Conservation (phyloP, 2,329 filamentous ascomycete genomes). For the Thielaviopsis musarum region DNA sequence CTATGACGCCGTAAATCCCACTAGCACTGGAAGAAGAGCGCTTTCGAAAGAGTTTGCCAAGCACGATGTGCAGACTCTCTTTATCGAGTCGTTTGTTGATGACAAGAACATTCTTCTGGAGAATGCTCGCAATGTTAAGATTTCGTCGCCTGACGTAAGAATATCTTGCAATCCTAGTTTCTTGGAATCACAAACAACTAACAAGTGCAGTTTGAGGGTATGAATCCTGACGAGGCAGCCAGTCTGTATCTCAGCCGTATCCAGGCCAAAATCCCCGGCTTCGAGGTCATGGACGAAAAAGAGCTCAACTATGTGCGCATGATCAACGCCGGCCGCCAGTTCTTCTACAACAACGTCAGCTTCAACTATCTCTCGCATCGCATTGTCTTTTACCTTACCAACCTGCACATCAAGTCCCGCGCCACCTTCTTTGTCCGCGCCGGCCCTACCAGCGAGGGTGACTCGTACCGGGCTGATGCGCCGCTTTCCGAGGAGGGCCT, state of each 20-base stretch:
- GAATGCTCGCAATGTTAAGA: constrained; percentile 94
- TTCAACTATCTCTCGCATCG: constrained; percentile 94
- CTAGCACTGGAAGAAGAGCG: constrained; percentile 62
- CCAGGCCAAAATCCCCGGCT: constrained; percentile 80
- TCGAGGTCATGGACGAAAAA: constrained; percentile 87
- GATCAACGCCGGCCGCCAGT: constrained; percentile 89
- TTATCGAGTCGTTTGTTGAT: constrained; percentile 90
- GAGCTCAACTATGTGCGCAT: constrained; percentile 98
- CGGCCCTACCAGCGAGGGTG: constrained; percentile 71
- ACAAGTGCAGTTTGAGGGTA: constrained; percentile 55
- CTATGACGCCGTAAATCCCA: constrained; percentile 93
- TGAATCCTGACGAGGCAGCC: constrained; percentile 83
- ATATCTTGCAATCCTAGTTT: not conserved
- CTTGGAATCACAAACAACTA: constrained; percentile 6
- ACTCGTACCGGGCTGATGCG: constrained; percentile 83
- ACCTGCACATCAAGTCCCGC: constrained; percentile 88
- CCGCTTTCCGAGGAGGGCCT: constrained; percentile 64
- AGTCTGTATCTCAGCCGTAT: constrained; percentile 83
- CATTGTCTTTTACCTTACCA: constrained; percentile 96
- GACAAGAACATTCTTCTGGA: constrained; percentile 89
- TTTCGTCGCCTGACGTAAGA: constrained; percentile 80
- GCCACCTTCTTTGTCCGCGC: constrained; percentile 87
- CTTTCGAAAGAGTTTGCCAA: constrained; percentile 95
- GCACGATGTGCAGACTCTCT: constrained; percentile 90
- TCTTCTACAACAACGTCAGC: constrained; percentile 91